phyloP scores from a whole-genome alignment of 2,329 filamentous ascomycete genomes.

The Verticillium tricorpus region DNA sequence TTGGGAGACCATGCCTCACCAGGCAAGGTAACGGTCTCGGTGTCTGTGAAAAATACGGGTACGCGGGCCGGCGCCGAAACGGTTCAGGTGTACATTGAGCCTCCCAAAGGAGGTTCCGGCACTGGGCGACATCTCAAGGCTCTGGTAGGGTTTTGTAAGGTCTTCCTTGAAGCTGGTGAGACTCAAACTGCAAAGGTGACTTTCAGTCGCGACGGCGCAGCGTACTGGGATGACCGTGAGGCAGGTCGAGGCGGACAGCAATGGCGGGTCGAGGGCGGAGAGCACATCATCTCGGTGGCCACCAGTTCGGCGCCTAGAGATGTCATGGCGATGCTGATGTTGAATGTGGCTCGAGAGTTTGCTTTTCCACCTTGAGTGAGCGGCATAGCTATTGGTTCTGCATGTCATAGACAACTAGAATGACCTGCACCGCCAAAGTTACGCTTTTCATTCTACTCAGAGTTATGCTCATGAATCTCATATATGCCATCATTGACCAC shows the following conservation, averaged over 20 bases:
- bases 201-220: background rate
- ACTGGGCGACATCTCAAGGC: constrained; percentile 65
- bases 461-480: too few species aligned
- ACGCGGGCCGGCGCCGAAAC: constrained; percentile 53
- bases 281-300: background rate
- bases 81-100: constrained; percentile 63
- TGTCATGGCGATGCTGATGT: constrained; percentile 21
- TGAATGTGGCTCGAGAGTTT: background rate
- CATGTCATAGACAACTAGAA: too few species aligned
- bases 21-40: constrained; percentile 37
- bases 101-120: constrained; percentile 46
- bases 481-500: background rate
- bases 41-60: constrained; percentile 53
- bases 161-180: constrained; percentile 52
- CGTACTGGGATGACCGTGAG: background rate
- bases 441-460: too few species aligned
- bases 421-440: too few species aligned
- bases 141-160: constrained; percentile 64
- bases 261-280: constrained; percentile 1
- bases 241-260: background rate
- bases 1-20: constrained; percentile 27
- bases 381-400: too few species aligned
- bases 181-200: constrained; percentile 19
- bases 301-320: background rate
- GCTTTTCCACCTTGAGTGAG: too few species aligned